Evolutionary conservation across 2,329 filamentous ascomycete species (phyloP).

Genomic region (Pseudogymnoascus sp.): DNA sequence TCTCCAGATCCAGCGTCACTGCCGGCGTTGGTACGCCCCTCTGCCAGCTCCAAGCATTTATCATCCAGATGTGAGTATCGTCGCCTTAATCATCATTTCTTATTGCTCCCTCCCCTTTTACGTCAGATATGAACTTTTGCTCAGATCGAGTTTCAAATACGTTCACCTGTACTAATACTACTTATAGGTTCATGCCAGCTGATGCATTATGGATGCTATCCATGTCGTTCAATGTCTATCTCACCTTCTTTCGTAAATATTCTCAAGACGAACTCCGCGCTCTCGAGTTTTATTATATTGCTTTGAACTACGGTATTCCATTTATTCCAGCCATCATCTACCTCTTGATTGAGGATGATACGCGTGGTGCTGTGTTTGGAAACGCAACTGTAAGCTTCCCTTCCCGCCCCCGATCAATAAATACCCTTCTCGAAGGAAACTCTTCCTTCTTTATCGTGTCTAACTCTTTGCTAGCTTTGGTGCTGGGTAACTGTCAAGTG

Average conservation of each 20-base stretch:
- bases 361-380: constrained; percentile 57
- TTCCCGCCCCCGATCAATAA: constrained; percentile 34
- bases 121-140: background rate
- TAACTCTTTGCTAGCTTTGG: constrained; percentile 48
- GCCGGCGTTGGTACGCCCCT: constrained; percentile 31
- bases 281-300: constrained; percentile 63
- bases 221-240: constrained; percentile 77
- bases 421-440: constrained; percentile 41
- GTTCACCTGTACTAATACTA: background rate
- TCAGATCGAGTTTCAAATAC: background rate
- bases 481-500: constrained; percentile 65
- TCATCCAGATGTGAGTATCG: constrained; percentile 68
- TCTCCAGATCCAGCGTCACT: constrained; percentile 49
- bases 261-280: constrained; percentile 53
- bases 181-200: constrained; percentile 63
- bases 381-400: constrained; percentile 22
- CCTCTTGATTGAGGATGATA: constrained; percentile 49
- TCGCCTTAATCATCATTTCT: background rate
- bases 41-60: constrained; percentile 66
- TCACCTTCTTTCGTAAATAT: constrained; percentile 71
- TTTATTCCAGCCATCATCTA: constrained; percentile 60
- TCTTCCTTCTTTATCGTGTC: constrained; percentile 16
- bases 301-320: constrained; percentile 64
- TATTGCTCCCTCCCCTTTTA: background rate
- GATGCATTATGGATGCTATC: constrained; percentile 69